Evolutionary conservation across 352 stramenopile species (phyloP).

Genomic region (Pythium chondricola): DNA sequence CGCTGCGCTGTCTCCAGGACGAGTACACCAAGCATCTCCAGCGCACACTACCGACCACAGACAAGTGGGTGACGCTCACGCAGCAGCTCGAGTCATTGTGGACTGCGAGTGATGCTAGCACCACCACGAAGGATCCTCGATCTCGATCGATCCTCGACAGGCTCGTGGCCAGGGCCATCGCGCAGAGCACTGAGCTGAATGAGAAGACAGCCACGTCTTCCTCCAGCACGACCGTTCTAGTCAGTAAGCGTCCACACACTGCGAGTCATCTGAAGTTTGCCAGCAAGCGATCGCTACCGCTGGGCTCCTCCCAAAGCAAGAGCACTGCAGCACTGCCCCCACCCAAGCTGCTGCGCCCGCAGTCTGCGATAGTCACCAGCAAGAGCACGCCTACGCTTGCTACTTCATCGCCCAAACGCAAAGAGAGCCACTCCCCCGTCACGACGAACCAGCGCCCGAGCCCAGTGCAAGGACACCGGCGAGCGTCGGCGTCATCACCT

Average conservation of each 20-base stretch:
- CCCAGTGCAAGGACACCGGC: too few species aligned
- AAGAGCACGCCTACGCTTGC: slow-evolving; percentile 34
- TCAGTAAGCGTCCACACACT: slow-evolving; percentile 7
- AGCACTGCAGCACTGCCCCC: neutral
- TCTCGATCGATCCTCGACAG: too few species aligned
- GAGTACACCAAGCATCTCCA: slow-evolving; percentile 22
- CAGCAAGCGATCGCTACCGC: slow-evolving; percentile 7
- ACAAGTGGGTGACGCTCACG: slow-evolving; percentile 23
- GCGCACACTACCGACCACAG: slow-evolving; percentile 12
- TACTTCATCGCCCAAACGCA: too few species aligned
- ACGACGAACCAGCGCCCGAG: neutral
- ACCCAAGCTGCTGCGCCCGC: slow-evolving; percentile 23
- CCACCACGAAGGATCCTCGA: too few species aligned
- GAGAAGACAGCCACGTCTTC: too few species aligned
- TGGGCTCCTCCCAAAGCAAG: neutral
- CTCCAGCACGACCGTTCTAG: neutral
- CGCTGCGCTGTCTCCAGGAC: slow-evolving; percentile 30
- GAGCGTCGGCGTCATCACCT: too few species aligned
- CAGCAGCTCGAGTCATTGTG: slow-evolving; percentile 19
- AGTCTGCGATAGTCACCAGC: slow-evolving; percentile 39
- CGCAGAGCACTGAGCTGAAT: too few species aligned
- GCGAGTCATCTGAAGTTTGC: slow-evolving; percentile 7
- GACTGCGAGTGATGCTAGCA: too few species aligned
- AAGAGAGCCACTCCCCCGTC: too few species aligned
- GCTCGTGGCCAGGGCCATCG: too few species aligned